Evolutionary conservation across 345 rosid species (phyloP).

Genomic region (Syzygium jambos): DNA sequence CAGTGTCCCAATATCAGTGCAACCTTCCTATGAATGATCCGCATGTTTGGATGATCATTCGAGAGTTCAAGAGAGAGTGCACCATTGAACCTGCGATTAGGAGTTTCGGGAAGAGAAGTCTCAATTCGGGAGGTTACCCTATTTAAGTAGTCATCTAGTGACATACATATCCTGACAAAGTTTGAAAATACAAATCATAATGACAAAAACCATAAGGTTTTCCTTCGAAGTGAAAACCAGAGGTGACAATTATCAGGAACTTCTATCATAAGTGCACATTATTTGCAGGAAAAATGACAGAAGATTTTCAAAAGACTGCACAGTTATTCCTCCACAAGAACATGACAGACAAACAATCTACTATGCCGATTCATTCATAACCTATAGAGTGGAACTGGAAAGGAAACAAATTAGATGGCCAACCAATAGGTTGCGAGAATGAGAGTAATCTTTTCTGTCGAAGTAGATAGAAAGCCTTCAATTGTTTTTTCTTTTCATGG

Average conservation of each 20-base stretch:
- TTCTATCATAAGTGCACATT: not conserved
- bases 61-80: constrained; percentile 87
- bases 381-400: not conserved
- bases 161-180: not conserved
- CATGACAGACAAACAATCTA: not conserved
- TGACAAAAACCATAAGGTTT: not conserved
- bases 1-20: constrained; percentile 94
- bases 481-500: not conserved
- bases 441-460: not conserved
- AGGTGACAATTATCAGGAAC: not conserved
- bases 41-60: constrained; percentile 84
- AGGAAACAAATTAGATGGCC: not conserved
- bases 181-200: not conserved
- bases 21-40: constrained; percentile 88
- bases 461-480: not conserved
- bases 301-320: not conserved
- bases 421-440: not conserved
- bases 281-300: not conserved
- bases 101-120: not conserved
- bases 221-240: not conserved
- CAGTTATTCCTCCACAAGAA: not conserved
- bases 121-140: not conserved
- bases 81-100: constrained; percentile 75
- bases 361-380: not conserved
- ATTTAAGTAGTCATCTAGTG: not conserved